Base-by-base conservation (phyloP, 306 rosid species). In the Dalbergia oliveri region DNA sequence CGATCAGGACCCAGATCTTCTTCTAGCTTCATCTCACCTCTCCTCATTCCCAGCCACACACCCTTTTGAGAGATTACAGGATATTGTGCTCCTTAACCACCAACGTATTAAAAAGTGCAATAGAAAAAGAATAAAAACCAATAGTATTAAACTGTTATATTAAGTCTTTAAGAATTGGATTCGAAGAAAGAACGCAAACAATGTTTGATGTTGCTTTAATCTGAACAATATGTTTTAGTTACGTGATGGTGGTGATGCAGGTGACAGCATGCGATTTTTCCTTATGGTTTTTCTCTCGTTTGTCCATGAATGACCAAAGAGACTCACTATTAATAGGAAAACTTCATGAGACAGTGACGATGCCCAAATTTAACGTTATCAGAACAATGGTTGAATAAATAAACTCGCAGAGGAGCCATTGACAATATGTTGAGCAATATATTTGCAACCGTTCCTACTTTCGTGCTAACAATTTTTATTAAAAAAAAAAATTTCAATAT, bases 1-100 rank as follows among this genome's bases (percentile, higher is more conserved):
- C 88, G 89, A 65, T 88, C 88, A 74, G 57, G 87, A 49, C 79
- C 88, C 23, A 91, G 78, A 81, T 88, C 93, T 8, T 91, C 89
- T 61, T 86, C 88, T 41, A 86, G 45, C 78, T 86, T 91, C 85
- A 72, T 82, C 83, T 34, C 64, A 44, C 73, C 84, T 50, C 39
- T 73, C 37, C 37, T 78, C 84, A 65, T 76, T 0, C 35, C 68
- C 56, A 14, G 6, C 5, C 31, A 4, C 21, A 21, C 49, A 57
- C 69, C 59, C 43, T 57, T 26, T 5, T 71, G 59, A 61, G 15
- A 50, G 23, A 49, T 15, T 60, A 50, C n/a, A 1, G 45, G 35
- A 4, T 37, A 37, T 35, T 10, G 37, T 62, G 50, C 68, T 68
- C 43, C 72, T 80, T 58, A 16, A 1, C 78, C n/a, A 19, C 11